Evolutionary conservation across 2,329 filamentous ascomycete species (phyloP).

Genomic region (Xylaria sp.): DNA sequence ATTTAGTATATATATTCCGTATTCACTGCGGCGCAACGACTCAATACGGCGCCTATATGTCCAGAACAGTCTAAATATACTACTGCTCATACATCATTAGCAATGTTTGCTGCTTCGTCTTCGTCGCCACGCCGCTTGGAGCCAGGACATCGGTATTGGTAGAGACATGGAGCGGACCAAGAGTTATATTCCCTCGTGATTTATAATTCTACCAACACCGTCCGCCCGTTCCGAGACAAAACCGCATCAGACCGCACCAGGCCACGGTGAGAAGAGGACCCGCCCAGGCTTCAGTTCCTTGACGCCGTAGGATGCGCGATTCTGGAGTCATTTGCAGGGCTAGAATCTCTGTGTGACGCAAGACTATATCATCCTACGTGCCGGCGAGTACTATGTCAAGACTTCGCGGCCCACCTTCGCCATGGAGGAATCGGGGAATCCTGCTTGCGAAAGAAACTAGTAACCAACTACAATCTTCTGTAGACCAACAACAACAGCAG

Average conservation of each 20-base stretch:
- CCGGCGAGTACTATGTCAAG: background rate
- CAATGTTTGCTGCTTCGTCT: background rate
- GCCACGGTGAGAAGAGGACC: conserved; percentile 2
- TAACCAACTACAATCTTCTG: background rate
- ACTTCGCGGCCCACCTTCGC: conserved; percentile 9
- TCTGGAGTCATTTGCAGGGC: conserved; percentile 18
- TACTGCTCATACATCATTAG: background rate
- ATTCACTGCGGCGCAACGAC: background rate
- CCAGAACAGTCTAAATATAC: conserved; percentile 23
- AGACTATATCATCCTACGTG: conserved; percentile 15
- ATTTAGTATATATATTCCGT: background rate
- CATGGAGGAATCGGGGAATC: conserved; percentile 2
- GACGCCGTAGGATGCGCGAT: conserved; percentile 24
- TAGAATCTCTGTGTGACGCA: conserved; percentile 27
- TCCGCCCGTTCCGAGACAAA: conserved; percentile 27
- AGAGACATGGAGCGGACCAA: background rate
- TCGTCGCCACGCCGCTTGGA: conserved; percentile 1
- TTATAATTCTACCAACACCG: background rate
- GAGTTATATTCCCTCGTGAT: conserved; percentile 10
- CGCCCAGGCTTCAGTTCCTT: conserved; percentile 17
- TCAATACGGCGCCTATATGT: background rate
- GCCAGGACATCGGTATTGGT: background rate
- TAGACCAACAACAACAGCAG: background rate
- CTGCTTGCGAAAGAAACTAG: conserved; percentile 4
- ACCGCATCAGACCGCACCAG: conserved; percentile 18